These are phyloP conservation scores for Fraxinus pennsylvanica DNA, from an alignment of 257 asterid species.

Conservation along the genomic window DNA sequence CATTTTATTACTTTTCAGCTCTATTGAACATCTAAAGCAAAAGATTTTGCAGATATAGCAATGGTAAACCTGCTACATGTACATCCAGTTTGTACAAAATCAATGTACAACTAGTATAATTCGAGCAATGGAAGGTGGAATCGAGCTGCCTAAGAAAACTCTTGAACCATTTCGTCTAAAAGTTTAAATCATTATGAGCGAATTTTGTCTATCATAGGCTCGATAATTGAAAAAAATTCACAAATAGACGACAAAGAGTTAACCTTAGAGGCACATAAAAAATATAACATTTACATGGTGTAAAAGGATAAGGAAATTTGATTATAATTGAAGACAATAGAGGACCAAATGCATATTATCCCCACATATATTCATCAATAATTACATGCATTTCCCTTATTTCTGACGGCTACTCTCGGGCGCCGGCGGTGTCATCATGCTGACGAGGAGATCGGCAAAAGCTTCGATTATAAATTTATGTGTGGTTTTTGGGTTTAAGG, in stretches of 20 bases:
- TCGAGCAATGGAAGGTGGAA: too few relatives aligned
- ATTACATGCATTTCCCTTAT: conserved; percentile 12
- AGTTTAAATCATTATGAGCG: background rate
- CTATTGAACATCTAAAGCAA: conserved; percentile 13
- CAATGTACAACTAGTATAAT: too few relatives aligned
- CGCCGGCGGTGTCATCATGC: conserved; percentile 46
- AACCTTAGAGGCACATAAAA: background rate
- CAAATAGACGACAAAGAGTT: background rate
- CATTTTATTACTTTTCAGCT: conserved; percentile 20
- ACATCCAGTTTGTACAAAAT: too few relatives aligned
- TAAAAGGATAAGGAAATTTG: conserved; percentile 23
- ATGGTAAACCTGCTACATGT: too few relatives aligned
- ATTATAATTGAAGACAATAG: conserved; percentile 35
- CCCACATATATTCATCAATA: conserved; percentile 7
- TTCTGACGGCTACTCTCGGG: conserved; percentile 35
- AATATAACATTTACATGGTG: background rate
- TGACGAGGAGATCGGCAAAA: conserved; percentile 79
- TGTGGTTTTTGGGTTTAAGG: conserved; percentile 78
- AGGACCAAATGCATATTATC: conserved; percentile 38
- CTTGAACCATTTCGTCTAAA: background rate
- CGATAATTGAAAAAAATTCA: background rate
- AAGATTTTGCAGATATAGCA: conserved; percentile 4
- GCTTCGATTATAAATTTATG: conserved; percentile 89
- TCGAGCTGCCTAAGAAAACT: background rate
- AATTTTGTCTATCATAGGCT: background rate